phyloP scores from a whole-genome alignment of 768 basidiomycete genomes.

The Amanita molliuscula region DNA sequence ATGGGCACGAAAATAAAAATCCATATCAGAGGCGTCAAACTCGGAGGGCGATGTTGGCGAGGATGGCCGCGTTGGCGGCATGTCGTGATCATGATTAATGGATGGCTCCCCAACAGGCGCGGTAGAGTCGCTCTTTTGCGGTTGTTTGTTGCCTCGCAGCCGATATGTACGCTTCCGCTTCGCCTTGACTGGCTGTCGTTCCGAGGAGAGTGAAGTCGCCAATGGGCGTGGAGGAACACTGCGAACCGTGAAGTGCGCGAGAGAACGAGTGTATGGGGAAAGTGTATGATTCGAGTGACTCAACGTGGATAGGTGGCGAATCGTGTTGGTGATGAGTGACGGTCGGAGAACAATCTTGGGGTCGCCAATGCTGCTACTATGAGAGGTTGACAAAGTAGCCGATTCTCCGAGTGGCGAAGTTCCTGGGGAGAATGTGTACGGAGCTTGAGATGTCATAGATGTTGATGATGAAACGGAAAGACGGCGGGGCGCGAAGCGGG shows the following conservation, averaged over 20 bases:
- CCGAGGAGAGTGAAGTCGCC: constrained; percentile 20
- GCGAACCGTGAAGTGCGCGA: constrained; percentile 88
- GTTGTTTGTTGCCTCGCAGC: constrained; percentile 28
- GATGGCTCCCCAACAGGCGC: neutral
- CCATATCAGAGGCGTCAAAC: constrained; percentile 40
- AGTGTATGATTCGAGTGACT: constrained; percentile 88
- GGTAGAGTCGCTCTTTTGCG: constrained; percentile 10
- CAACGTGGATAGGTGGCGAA: constrained; percentile 81
- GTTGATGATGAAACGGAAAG: constrained; percentile 25
- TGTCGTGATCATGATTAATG: constrained; percentile 7
- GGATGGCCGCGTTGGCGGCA: constrained; percentile 9
- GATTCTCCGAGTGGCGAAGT: constrained; percentile 11
- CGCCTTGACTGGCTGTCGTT: constrained; percentile 58
- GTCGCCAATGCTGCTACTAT: constrained; percentile 22
- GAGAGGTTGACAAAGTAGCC: constrained; percentile 11
- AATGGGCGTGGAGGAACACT: constrained; percentile 61
- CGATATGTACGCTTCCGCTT: constrained; percentile 65
- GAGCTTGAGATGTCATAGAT: constrained; percentile 12
- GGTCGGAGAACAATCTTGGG: constrained; percentile 59
- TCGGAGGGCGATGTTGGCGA: constrained; percentile 11
- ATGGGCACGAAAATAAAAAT: constrained; percentile 52
- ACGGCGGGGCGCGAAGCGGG: constrained; percentile 19
- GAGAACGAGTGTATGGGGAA: constrained; percentile 84
- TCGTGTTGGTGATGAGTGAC: constrained; percentile 54
- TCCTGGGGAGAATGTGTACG: constrained; percentile 12